Evolutionary conservation across 2,329 filamentous ascomycete species (phyloP), one percentile per base, ranked within the genome.

Genomic region (Fusarium vanettenii): DNA sequence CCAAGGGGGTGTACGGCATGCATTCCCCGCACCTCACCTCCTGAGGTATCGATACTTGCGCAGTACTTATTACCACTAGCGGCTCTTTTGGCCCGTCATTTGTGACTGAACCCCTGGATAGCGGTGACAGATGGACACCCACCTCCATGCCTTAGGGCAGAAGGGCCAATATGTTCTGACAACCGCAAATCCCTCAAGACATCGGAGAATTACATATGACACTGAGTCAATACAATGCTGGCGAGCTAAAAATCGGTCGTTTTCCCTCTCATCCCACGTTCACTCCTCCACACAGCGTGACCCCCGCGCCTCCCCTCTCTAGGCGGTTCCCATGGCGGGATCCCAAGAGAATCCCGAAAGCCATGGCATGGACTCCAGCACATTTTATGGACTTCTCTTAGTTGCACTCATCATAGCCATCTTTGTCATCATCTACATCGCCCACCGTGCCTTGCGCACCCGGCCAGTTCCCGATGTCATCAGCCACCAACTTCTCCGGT

Each of bases 351-450:
- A 6, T 33, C 20, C 55, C 3, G 31, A 37, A 35, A n/a, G 25
- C 16, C 41, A 62, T 50, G 25, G 35, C 11, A 52, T 20, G 16
- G 8, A 27, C 27, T n/a, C 31, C 2, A 62, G 60, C 43, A 62
- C 41, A 10, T 35, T 52, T 6, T 62, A 27, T 8, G 60, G 60
- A 11, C 60, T 62, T 22, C 20, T 62, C 4, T 27, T 62, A n/a
- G 29, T 50, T 9, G 43, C 14, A 1, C 60, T 62, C 3, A 39
- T 62, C 11, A 41, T 71, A 10, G 13, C 66, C 0, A 31, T 73
- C 4, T 20, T 72, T n/a, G 29, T 39, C 7, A n/a, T 39, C 0
- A 66, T 72, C 10, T 72, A 61, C 35, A 27, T 72, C 4, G 27
- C 45, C 1, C 66, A 72, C 6, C 64, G 67, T 29, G n/a, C 59